A percentile compares a stretch with the other conserved stretches of the same genome.
These are phyloP conservation scores for Gentiana straminea DNA, from an alignment of 257 asterid species.

Conservation along the genomic window DNA sequence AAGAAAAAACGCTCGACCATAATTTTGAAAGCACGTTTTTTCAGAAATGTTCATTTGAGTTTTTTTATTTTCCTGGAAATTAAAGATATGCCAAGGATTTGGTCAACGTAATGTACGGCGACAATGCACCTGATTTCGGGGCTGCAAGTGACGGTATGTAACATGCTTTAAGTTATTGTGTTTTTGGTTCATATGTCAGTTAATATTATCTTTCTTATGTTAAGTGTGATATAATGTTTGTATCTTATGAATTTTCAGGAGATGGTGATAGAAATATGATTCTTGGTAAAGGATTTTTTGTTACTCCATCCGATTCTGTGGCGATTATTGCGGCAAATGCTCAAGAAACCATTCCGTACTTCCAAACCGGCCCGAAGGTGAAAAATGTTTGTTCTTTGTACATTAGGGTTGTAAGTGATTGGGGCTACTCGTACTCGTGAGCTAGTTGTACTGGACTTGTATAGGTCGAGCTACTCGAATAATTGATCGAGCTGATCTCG, in stretches of 20 bases:
- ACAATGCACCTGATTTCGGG: constrained; percentile 88
- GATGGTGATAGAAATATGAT: constrained; percentile 99
- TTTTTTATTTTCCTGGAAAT: constrained; percentile 17
- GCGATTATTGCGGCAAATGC: constrained; percentile 97
- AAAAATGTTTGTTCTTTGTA: constrained; percentile 4
- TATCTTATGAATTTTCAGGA: constrained; percentile 36
- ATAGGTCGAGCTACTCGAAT: no score
- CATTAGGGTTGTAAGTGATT: not conserved
- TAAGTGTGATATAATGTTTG: not conserved
- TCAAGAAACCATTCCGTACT: constrained; percentile 76
- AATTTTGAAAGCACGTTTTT: constrained; percentile 5
- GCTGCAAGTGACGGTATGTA: constrained; percentile 97
- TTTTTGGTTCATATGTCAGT: constrained; percentile 2
- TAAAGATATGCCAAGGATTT: constrained; percentile 85
- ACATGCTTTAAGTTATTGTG: not conserved
- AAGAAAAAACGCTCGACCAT: constrained; percentile 22
- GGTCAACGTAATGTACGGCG: constrained; percentile 69
- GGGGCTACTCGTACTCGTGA: no score
- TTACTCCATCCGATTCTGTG: constrained; percentile 97
- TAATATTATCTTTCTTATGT: not conserved
- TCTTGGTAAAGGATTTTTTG: constrained; percentile 84
- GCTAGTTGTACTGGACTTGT: no score
- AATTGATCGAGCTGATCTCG: no score
- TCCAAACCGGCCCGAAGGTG: constrained; percentile 77
- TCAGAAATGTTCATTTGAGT: constrained; percentile 11